These are phyloP conservation scores for Euphorbia lathyris DNA, from an alignment of 345 rosid genomes.

Conservation along the genomic window DNA sequence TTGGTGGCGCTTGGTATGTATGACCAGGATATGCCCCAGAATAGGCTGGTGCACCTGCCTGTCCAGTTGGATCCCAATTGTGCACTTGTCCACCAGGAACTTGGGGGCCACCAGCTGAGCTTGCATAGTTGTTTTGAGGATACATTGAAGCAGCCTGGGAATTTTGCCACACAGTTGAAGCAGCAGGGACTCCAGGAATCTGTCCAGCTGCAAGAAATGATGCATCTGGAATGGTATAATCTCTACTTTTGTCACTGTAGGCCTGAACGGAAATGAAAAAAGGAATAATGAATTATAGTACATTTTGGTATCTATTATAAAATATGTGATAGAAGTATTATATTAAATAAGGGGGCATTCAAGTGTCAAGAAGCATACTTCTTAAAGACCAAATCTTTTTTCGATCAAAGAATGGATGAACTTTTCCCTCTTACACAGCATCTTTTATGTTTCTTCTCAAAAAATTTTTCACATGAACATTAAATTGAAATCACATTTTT, in stretches of 20 bases:
- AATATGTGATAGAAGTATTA: slow-evolving; percentile 3
- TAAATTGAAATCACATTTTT: slow-evolving; percentile 59
- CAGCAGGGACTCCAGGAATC: slow-evolving; percentile 41
- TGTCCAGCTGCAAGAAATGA: slow-evolving; percentile 47
- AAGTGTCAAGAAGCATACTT: slow-evolving; percentile 54
- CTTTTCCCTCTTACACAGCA: slow-evolving; percentile 38
- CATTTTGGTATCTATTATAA: not conserved
- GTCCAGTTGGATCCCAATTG: slow-evolving; percentile 44
- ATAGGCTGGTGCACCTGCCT: slow-evolving; percentile 29
- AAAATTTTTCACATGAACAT: slow-evolving; percentile 42
- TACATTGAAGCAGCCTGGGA: slow-evolving; percentile 44
- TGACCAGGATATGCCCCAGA: slow-evolving; percentile 39
- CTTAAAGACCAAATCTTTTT: slow-evolving; percentile 37
- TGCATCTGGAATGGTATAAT: slow-evolving; percentile 70
- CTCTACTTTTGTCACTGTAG: slow-evolving; percentile 92
- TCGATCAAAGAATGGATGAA: slow-evolving; percentile 36
- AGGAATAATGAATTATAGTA: slow-evolving; percentile 7
- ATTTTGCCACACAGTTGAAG: slow-evolving; percentile 65
- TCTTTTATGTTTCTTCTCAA: slow-evolving; percentile 31
- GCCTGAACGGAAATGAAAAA: slow-evolving; percentile 41
- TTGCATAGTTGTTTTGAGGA: slow-evolving; percentile 38
- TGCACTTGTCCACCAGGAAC: slow-evolving; percentile 39
- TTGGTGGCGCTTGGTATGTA: slow-evolving; percentile 28
- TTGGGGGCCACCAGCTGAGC: slow-evolving; percentile 40
- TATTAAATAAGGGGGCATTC: slow-evolving; percentile 14